Evolutionary conservation across 352 stramenopile genomes (phyloP).

Genomic region (Phytophthora quininea): DNA sequence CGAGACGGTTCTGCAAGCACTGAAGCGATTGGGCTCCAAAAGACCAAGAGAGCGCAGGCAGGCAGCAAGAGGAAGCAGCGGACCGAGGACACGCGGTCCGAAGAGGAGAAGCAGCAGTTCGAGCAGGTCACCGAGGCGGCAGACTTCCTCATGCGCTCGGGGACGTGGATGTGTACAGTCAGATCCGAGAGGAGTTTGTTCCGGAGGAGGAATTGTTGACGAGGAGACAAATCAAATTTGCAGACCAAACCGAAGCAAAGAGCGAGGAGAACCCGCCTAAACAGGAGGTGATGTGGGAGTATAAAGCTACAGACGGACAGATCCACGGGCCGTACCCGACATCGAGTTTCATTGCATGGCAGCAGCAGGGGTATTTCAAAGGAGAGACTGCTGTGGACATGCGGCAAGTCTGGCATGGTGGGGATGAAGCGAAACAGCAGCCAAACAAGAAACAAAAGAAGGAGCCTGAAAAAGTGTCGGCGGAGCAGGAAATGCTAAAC

Average conservation of each 20-base stretch:
- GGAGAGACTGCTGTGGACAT: slow-evolving; percentile 79
- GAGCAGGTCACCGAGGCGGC: slow-evolving; percentile 80
- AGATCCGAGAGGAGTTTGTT: slow-evolving; percentile 85
- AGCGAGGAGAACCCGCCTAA: slow-evolving; percentile 46
- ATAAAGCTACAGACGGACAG: slow-evolving; percentile 69
- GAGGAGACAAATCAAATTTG: slow-evolving; percentile 47
- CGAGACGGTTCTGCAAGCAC: slow-evolving; percentile 80
- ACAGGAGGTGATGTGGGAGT: slow-evolving; percentile 78
- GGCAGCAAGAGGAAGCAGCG: slow-evolving; percentile 65
- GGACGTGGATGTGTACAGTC: slow-evolving; percentile 84
- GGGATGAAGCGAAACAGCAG: slow-evolving; percentile 5
- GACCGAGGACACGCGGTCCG: slow-evolving; percentile 48
- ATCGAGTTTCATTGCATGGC: slow-evolving; percentile 76
- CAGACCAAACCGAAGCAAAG: slow-evolving; percentile 45
- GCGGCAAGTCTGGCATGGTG: slow-evolving; percentile 40
- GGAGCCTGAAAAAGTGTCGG: slow-evolving; percentile 50
- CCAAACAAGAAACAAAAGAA: slow-evolving; percentile 31
- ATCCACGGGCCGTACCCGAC: slow-evolving; percentile 82
- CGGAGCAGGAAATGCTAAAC: slow-evolving; percentile 81
- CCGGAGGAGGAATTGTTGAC: slow-evolving; percentile 61
- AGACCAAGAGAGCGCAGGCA: slow-evolving; percentile 21
- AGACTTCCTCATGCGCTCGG: slow-evolving; percentile 78
- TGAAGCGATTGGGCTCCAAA: slow-evolving; percentile 78
- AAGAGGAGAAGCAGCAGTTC: slow-evolving; percentile 82
- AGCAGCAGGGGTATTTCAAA: slow-evolving; percentile 82